phyloP scores from a whole-genome alignment of 2,329 filamentous ascomycete genomes.

The Xylariales sp. region DNA sequence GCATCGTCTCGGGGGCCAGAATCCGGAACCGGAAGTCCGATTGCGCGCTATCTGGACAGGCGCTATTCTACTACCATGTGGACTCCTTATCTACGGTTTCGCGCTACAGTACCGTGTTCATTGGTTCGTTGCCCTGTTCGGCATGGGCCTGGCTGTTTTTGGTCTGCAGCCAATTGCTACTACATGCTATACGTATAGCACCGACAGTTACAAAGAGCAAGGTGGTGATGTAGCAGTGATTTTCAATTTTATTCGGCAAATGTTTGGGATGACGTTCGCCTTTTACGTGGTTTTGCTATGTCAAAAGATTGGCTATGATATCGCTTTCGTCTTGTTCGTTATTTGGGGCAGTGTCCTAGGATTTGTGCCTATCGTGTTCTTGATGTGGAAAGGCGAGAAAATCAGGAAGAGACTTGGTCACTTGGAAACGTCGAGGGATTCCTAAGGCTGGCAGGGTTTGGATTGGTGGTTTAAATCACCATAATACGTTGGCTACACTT shows the following conservation, averaged over 20 bases:
- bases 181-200: conserved; percentile 28
- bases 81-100: conserved; percentile 19
- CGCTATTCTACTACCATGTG: conserved; percentile 18
- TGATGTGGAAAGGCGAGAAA: too few species aligned
- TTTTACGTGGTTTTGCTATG: too few species aligned
- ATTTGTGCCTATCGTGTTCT: too few species aligned
- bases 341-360: too few species aligned
- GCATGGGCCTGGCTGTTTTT: conserved; percentile 28
- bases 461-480: too few species aligned
- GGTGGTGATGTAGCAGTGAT: conserved; percentile 27
- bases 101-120: conserved; percentile 24
- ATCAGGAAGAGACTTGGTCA: too few species aligned
- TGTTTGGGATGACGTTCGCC: conserved; percentile 25
- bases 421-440: too few species aligned
- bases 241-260: conserved; percentile 26
- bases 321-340: too few species aligned
- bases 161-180: conserved; percentile 30
- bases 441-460: too few species aligned
- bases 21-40: conserved; percentile 22
- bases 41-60: conserved; percentile 26
- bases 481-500: too few species aligned
- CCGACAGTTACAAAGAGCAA: conserved; percentile 31
- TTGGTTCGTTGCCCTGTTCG: conserved; percentile 28
- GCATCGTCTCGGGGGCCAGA: conserved; percentile 18
- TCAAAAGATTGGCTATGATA: too few species aligned